Conservation (phyloP, 768 basidiomycete species). For the Lanmaoa rubissima region DNA sequence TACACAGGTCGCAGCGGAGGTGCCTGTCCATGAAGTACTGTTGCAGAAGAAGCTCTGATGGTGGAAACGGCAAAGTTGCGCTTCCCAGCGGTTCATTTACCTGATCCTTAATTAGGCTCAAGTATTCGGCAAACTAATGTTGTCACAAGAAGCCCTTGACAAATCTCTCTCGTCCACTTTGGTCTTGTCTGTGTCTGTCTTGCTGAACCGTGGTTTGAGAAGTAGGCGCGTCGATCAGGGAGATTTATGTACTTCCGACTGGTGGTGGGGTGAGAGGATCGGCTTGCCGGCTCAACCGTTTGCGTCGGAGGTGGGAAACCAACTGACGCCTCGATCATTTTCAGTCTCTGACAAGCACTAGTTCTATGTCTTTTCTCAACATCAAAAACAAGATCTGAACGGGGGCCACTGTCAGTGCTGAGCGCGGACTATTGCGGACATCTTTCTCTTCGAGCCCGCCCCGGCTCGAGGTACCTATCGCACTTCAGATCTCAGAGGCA, state of each 20-base stretch:
- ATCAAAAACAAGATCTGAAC: not conserved
- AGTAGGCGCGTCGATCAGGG: not conserved
- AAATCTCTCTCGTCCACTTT: constrained; percentile 3
- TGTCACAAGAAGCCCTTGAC: constrained; percentile 9
- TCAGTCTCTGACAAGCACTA: constrained; percentile 10
- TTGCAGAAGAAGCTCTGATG: constrained; percentile 6
- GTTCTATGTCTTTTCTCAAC: constrained; percentile 4
- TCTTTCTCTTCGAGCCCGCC: not conserved
- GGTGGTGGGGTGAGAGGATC: constrained; percentile 14
- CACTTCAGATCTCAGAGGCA: not conserved
- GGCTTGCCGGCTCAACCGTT: constrained; percentile 7
- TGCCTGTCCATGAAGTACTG: not conserved
- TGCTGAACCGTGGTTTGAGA: constrained; percentile 7
- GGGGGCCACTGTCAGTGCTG: not conserved
- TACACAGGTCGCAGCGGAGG: constrained; percentile 1
- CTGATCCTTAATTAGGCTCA: constrained; percentile 20
- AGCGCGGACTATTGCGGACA: not conserved
- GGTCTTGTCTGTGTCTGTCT: not conserved
- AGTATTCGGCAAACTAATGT: constrained; percentile 17
- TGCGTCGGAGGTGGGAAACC: constrained; percentile 25
- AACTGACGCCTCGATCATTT: not conserved
- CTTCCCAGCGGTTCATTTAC: constrained; percentile 19
- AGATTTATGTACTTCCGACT: constrained; percentile 9
- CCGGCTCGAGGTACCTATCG: not conserved
- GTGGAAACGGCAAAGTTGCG: constrained; percentile 15